Conservation (phyloP, 129 eudicot genomes). For the Tagetes patula region DNA sequence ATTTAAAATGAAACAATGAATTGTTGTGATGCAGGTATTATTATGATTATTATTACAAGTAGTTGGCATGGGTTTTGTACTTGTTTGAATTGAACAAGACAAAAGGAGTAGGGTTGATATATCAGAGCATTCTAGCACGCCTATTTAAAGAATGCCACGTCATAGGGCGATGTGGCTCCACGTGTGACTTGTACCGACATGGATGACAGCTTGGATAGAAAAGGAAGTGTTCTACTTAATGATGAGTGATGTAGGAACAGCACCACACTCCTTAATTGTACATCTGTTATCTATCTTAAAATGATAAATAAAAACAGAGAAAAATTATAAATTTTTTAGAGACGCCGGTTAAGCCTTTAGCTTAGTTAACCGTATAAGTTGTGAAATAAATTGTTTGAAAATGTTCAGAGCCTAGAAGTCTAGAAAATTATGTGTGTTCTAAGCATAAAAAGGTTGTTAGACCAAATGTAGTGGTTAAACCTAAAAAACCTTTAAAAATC, state of each 20-base stretch:
- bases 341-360: too few relatives aligned
- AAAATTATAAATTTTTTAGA: too few relatives aligned
- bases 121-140: conserved; percentile 11
- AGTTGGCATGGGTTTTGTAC: conserved; percentile 20
- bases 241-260: conserved; percentile 21
- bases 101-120: conserved; percentile 19
- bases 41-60: conserved; percentile 11
- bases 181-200: conserved; percentile 40
- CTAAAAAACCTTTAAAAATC: too few relatives aligned
- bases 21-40: conserved; percentile 3
- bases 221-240: not conserved
- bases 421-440: too few relatives aligned
- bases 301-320: too few relatives aligned
- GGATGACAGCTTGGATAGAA: conserved; percentile 34
- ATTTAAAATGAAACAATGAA: not conserved
- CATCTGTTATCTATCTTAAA: conserved; percentile 15
- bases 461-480: too few relatives aligned
- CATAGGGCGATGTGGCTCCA: conserved; percentile 29
- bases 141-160: conserved; percentile 31
- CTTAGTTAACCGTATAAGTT: too few relatives aligned
- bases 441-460: too few relatives aligned
- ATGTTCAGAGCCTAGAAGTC: too few relatives aligned
- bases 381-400: too few relatives aligned
- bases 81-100: conserved; percentile 19
- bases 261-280: conserved; percentile 10